phyloP scores from a whole-genome alignment of 768 basidiomycete species.

The Gloeophyllum trabeum region DNA sequence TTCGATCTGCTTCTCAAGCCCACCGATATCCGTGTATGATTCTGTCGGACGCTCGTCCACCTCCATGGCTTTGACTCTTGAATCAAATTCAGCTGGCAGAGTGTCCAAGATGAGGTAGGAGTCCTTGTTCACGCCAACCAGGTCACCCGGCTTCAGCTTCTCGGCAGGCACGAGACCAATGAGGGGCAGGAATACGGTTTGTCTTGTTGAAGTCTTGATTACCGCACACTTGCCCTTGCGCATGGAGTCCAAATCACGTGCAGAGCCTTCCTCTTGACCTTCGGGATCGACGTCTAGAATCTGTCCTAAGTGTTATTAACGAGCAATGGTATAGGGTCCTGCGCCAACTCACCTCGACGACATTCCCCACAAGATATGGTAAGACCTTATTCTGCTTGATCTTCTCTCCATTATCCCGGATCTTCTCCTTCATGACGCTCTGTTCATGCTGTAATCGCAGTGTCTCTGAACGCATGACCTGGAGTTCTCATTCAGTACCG shows the following conservation, averaged over 20 bases:
- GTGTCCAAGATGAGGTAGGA: slow-evolving; percentile 95
- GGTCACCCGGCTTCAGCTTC: slow-evolving; percentile 80
- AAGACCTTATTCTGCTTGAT: slow-evolving; percentile 99
- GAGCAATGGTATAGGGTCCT: background rate
- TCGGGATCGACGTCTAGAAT: slow-evolving; percentile 93
- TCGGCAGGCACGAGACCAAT: slow-evolving; percentile 95
- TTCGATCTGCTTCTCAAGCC: slow-evolving; percentile 98
- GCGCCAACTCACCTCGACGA: slow-evolving; percentile 69
- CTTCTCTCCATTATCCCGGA: slow-evolving; percentile 95
- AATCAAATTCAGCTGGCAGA: slow-evolving; percentile 94
- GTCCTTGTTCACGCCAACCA: slow-evolving; percentile 99
- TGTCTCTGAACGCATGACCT: slow-evolving; percentile 98
- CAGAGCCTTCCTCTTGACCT: slow-evolving; percentile 90
- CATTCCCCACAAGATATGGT: slow-evolving; percentile 95
- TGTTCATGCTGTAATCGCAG: slow-evolving; percentile 89
- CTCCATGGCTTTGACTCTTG: slow-evolving; percentile 98
- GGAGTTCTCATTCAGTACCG: background rate
- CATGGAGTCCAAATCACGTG: slow-evolving; percentile 90
- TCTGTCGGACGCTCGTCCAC: slow-evolving; percentile 98
- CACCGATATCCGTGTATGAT: slow-evolving; percentile 95
- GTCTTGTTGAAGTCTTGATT: slow-evolving; percentile 97
- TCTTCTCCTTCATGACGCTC: slow-evolving; percentile 95
- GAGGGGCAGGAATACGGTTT: slow-evolving; percentile 96
- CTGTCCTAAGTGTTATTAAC: slow-evolving; percentile 28
- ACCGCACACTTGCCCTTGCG: slow-evolving; percentile 97